Evolutionary conservation across 768 basidiomycete genomes (phyloP), one percentile per base, ranked within the genome.

Genomic region (Mycena epipterygia): DNA sequence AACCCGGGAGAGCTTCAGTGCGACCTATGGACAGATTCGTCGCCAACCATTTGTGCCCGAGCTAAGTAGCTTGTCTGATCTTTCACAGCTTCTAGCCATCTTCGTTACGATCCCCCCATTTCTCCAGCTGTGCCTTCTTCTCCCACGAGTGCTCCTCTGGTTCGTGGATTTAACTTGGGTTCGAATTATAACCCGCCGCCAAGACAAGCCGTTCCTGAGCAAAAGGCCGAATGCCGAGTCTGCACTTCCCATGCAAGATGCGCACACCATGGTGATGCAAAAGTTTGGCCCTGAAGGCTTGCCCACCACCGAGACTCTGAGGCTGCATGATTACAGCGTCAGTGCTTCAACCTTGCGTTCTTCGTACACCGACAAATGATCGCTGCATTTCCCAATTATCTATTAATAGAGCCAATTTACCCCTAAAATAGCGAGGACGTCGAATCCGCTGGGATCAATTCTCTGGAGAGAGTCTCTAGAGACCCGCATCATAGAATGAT

Each of bases 61-160:
- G n/a, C 7, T 27, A 25, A 25, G 8, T 13, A 35, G 19, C n/a
- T 51, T n/a, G n/a, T n/a, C 17, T 35, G n/a, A 37, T 30, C 19
- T 29, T 29, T 25, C 25, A 16, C 55, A 63, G 61, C 67, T 73
- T 39, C 67, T 69, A 6, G 71, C 71, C 11, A 65, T 73, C 55
- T 73, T 73, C 19, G 67, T 69, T 27, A 73, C 71, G 16, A 30
- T 73, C 23, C 67, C 71, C 19, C 51, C 66, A 33, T 57, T 71
- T 23, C 29, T 66, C 17, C 48, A 56, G 51, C 65, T 72, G 9
- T 62, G 52, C 37, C 5, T 33, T 5, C 53, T 67, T 16, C 44
- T 61, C 1, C 65, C 53, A 3, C 35, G 65, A 7, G 27, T 72
- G 35, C 48, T 48, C 13, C 23, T 29, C 19, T 72, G 71, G 71